Percentiles rank a stretch among this genome's conserved stretches.
Evolutionary conservation across 2,329 filamentous ascomycete genomes (phyloP).

Genomic region (Verticillium nonalfalfae): DNA sequence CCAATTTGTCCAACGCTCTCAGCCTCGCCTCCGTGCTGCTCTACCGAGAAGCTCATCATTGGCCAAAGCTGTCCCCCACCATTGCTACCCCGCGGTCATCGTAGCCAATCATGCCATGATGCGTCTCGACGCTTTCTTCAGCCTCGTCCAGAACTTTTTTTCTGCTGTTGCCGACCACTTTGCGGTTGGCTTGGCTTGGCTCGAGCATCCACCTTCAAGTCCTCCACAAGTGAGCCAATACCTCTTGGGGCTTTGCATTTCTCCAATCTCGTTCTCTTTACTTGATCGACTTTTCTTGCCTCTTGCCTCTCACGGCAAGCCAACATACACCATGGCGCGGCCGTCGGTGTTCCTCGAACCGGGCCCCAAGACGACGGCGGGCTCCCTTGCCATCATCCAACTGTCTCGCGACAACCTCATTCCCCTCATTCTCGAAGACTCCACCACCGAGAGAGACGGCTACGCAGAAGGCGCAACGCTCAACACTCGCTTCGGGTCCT

Average conservation of each 20-base stretch:
- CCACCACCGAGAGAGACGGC: slow-evolving; percentile 53
- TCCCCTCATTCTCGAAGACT: slow-evolving; percentile 62
- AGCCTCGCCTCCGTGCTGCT: not conserved
- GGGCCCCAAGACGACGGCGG: slow-evolving; percentile 51
- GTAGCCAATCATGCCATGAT: not conserved
- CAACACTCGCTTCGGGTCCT: slow-evolving; percentile 92
- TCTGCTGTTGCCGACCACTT: not conserved
- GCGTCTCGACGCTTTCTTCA: not conserved
- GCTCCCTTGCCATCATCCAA: slow-evolving; percentile 75
- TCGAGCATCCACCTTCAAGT: not conserved
- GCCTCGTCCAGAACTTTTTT: slow-evolving; percentile 2
- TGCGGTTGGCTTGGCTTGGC: not conserved
- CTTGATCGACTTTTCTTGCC: too few relatives aligned
- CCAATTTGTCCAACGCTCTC: not conserved
- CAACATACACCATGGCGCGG: slow-evolving; percentile 22
- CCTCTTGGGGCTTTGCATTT: not conserved
- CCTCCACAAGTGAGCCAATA: not conserved
- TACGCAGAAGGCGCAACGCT: slow-evolving; percentile 73
- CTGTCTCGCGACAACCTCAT: slow-evolving; percentile 81
- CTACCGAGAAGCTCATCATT: not conserved
- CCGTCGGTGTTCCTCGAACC: slow-evolving; percentile 76
- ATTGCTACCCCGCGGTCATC: slow-evolving; percentile 1
- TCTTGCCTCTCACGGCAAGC: not conserved
- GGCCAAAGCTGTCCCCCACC: not conserved
- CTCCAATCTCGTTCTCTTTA: not conserved